These are phyloP conservation scores for Talaromyces funiculosus DNA, from an alignment of 2,329 filamentous ascomycete species.

Conservation along the genomic window DNA sequence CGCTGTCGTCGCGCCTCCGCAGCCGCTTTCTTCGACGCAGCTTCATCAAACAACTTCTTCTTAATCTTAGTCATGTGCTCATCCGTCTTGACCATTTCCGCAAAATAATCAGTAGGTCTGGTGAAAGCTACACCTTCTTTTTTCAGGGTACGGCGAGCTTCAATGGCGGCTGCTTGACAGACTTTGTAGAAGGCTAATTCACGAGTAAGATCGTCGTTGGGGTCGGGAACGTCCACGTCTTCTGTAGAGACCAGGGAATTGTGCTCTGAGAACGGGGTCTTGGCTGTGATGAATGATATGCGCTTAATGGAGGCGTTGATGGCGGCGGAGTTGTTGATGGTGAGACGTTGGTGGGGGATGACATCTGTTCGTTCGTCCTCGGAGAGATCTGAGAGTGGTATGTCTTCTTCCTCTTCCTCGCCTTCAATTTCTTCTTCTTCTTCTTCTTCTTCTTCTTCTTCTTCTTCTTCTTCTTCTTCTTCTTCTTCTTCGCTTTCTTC, in stretches of 20 bases:
- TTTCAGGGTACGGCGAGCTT: conserved; percentile 67
- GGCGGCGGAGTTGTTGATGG: conserved; percentile 93
- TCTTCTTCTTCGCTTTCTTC: conserved; percentile 28
- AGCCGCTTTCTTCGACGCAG: conserved; percentile 84
- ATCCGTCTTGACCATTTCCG: conserved; percentile 98
- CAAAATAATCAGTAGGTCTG: conserved; percentile 90
- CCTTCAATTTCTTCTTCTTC: conserved; percentile 54
- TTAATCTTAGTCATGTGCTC: conserved; percentile 98
- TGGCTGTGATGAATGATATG: conserved; percentile 48
- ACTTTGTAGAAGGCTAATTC: conserved; percentile 93
- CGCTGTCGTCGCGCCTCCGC: conserved; percentile 86
- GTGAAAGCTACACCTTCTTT: conserved; percentile 81
- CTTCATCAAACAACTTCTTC: conserved; percentile 85
- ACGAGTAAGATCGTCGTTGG: conserved; percentile 85
- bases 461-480: conserved; percentile 28
- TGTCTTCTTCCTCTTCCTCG: conserved; percentile 76
- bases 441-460: conserved; percentile 32
- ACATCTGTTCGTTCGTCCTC: conserved; percentile 82
- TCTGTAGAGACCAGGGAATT: conserved; percentile 66
- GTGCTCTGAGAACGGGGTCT: conserved; percentile 74
- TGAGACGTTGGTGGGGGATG: conserved; percentile 83
- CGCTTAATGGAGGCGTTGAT: conserved; percentile 75
- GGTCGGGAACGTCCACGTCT: conserved; percentile 69
- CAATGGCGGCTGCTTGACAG: conserved; percentile 69
- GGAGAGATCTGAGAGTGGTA: conserved; percentile 77